These are phyloP conservation scores for Begonia fuchsioides DNA, from an alignment of 306 rosid species.

Conservation along the genomic window DNA sequence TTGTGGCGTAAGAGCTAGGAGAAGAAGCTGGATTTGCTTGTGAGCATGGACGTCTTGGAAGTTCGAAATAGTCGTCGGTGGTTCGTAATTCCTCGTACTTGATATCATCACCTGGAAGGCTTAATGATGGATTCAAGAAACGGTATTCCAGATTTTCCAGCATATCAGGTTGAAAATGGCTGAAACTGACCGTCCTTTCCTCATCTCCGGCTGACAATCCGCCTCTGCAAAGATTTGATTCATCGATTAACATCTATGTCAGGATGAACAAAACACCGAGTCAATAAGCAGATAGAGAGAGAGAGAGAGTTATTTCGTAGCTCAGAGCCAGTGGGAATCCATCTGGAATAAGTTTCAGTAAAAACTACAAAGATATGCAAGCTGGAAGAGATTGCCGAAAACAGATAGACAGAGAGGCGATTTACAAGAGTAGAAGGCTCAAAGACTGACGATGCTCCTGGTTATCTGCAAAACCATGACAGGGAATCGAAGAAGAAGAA, in stretches of 20 bases:
- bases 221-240: slow-evolving; percentile 24
- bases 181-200: slow-evolving; percentile 28
- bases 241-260: not conserved
- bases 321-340: too few species aligned
- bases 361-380: slow-evolving; percentile 7
- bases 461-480: slow-evolving; percentile 42
- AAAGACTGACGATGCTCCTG: slow-evolving; percentile 62
- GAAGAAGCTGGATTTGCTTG: slow-evolving; percentile 46
- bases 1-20: slow-evolving; percentile 37
- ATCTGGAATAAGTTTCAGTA: not conserved
- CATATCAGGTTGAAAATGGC: slow-evolving; percentile 35
- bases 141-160: slow-evolving; percentile 62
- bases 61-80: slow-evolving; percentile 9
- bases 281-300: too few species aligned
- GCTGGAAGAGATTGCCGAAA: not conserved
- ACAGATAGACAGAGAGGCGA: slow-evolving; percentile 13
- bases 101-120: slow-evolving; percentile 26
- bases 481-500: slow-evolving; percentile 23
- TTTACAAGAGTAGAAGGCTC: slow-evolving; percentile 83
- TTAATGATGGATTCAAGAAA: slow-evolving; percentile 21
- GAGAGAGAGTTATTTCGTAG: too few species aligned
- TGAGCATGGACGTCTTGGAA: slow-evolving; percentile 21
- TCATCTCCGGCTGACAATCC: slow-evolving; percentile 47
- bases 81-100: slow-evolving; percentile 27
- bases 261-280: not conserved